A percentile compares a stretch with the other conserved stretches of the same genome.
These are phyloP conservation scores for Medakamo hakoo DNA, from an alignment of 139 green algal species.

Conservation along the genomic window DNA sequence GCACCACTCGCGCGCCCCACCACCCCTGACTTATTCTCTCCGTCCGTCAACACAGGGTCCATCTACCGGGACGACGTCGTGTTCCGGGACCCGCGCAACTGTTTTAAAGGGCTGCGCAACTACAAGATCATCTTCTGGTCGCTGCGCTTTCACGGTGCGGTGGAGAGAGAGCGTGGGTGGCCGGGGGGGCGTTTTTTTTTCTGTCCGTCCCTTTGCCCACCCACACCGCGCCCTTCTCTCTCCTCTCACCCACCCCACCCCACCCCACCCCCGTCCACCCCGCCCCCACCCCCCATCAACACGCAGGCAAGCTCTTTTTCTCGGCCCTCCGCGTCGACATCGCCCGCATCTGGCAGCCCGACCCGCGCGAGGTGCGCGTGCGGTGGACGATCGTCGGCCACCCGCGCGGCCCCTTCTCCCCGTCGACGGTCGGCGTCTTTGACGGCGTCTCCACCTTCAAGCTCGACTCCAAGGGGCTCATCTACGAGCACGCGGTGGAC, in stretches of 20 bases:
- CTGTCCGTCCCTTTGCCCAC: too few relatives aligned
- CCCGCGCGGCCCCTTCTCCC: slow-evolving; percentile 73
- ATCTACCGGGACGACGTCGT: slow-evolving; percentile 85
- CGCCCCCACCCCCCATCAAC: too few relatives aligned
- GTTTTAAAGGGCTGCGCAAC: slow-evolving; percentile 66
- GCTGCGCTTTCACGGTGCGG: slow-evolving; percentile 71
- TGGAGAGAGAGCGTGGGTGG: too few relatives aligned
- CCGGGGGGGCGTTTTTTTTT: too few relatives aligned
- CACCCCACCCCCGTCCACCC: too few relatives aligned
- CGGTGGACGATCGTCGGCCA: slow-evolving; percentile 76
- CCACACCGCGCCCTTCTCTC: too few relatives aligned
- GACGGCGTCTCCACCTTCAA: slow-evolving; percentile 87
- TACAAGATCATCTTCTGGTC: slow-evolving; percentile 87
- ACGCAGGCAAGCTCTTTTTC: slow-evolving; percentile 90
- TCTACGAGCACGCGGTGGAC: slow-evolving; percentile 77
- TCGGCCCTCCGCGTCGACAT: slow-evolving; percentile 64
- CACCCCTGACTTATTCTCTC: too few relatives aligned
- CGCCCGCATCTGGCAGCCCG: slow-evolving; percentile 78
- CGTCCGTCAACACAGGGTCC: slow-evolving; percentile 29
- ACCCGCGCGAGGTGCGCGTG: slow-evolving; percentile 61
- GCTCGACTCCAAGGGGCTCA: slow-evolving; percentile 56
- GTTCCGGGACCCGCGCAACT: slow-evolving; percentile 72
- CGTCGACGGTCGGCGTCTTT: slow-evolving; percentile 66
- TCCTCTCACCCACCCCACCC: too few relatives aligned
- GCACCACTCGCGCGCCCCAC: too few relatives aligned